Evolutionary conservation across 441 rosid species (phyloP).

Genomic region (Lepidium campestre): DNA sequence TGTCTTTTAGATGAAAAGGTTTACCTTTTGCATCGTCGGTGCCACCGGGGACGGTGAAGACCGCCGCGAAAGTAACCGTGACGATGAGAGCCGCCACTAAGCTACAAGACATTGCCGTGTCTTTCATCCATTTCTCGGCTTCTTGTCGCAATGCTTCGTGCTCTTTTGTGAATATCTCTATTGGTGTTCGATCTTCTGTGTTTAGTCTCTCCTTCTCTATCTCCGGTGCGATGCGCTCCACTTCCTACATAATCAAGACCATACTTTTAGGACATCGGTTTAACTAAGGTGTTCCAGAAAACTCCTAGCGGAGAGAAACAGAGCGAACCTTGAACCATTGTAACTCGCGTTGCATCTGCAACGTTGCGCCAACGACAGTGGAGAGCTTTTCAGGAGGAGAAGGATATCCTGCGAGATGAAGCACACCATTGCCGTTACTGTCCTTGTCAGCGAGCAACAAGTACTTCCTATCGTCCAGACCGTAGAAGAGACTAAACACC

Average conservation of each 20-base stretch:
- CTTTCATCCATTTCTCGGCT: conserved; percentile 42
- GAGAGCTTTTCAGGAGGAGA: conserved; percentile 35
- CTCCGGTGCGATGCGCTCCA: conserved; percentile 26
- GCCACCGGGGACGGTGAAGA: conserved; percentile 36
- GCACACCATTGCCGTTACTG: conserved; percentile 24
- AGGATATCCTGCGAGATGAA: conserved; percentile 39
- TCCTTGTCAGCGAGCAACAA: conserved; percentile 25
- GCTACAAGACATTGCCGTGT: conserved; percentile 31
- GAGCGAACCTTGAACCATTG: conserved; percentile 47
- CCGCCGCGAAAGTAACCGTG: conserved; percentile 34
- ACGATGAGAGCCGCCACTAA: conserved; percentile 35
- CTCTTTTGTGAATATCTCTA: conserved; percentile 30
- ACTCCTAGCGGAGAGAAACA: background rate
- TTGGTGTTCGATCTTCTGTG: conserved; percentile 27
- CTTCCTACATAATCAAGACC: conserved; percentile 15
- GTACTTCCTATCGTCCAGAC: conserved; percentile 25
- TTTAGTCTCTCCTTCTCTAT: conserved; percentile 20
- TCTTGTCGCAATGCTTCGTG: conserved; percentile 25
- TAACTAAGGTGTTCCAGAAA: too few species aligned
- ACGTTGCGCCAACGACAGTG: conserved; percentile 36
- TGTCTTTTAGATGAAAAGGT: background rate
- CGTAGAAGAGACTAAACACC: conserved; percentile 31
- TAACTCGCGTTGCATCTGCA: conserved; percentile 49
- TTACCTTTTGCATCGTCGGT: background rate
- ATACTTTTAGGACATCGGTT: background rate